Evolutionary conservation across 495 filamentous ascomycete species (phyloP).

Genomic region (Neurospora tetraspora): DNA sequence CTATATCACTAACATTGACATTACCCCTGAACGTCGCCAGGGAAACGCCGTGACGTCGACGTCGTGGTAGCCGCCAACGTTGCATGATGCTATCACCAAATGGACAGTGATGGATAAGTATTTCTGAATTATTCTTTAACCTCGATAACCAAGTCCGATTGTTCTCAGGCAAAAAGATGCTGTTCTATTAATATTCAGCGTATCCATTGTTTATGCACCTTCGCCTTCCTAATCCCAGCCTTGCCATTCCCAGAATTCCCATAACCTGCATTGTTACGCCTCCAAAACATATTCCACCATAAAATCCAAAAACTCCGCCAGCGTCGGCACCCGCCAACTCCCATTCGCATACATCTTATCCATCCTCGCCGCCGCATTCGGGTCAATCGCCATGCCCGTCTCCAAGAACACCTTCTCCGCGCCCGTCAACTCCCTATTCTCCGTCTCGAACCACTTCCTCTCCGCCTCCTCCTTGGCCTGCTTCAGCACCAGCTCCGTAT

Average conservation of each 20-base stretch:
- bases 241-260: not conserved
- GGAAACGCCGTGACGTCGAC: not conserved
- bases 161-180: not conserved
- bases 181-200: not conserved
- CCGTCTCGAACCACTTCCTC: slow-evolving; percentile 63
- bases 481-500: slow-evolving; percentile 68
- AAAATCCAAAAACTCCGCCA: slow-evolving; percentile 35
- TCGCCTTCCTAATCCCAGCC: not conserved
- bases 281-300: slow-evolving; percentile 33
- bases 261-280: slow-evolving; percentile 9
- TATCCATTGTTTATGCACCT: not conserved
- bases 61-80: not conserved
- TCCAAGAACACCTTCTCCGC: slow-evolving; percentile 40
- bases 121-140: not conserved
- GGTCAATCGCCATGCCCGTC: slow-evolving; percentile 24
- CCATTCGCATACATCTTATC: slow-evolving; percentile 14
- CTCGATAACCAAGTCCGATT: not conserved
- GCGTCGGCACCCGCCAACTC: slow-evolving; percentile 24
- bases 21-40: not conserved
- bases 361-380: slow-evolving; percentile 14
- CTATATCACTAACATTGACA: not conserved
- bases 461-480: slow-evolving; percentile 74
- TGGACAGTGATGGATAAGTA: not conserved
- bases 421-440: slow-evolving; percentile 41
- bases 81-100: not conserved